Conservation (phyloP, 345 rosid species). For the Populus nigra region DNA sequence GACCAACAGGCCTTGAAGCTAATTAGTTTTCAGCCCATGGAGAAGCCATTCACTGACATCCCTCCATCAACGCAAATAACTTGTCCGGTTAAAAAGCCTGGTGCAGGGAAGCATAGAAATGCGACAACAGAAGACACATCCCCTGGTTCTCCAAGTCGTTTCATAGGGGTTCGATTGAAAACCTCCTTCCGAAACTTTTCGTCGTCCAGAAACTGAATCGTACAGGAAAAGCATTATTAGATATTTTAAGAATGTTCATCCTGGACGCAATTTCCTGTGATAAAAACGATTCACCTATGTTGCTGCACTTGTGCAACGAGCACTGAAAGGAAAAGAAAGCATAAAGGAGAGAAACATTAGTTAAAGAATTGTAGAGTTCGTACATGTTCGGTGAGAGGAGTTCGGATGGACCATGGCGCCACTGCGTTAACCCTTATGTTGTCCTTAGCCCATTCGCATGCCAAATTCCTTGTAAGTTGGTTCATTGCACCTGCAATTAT, state of each 20-base stretch:
- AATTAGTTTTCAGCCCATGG: background rate
- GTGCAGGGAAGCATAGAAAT: background rate
- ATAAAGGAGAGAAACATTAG: background rate
- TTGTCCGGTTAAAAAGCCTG: background rate
- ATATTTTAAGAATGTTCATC: background rate
- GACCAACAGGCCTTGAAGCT: background rate
- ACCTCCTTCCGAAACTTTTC: background rate
- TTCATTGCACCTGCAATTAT: background rate
- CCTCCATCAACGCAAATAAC: background rate
- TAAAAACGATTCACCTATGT: too few species aligned
- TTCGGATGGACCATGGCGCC: background rate
- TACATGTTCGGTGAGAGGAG: background rate
- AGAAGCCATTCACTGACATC: background rate
- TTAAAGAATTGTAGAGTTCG: background rate
- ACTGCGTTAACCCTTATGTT: conserved; percentile 2
- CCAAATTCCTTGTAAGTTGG: conserved; percentile 6
- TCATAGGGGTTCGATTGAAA: background rate
- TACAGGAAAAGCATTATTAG: background rate
- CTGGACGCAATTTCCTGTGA: too few species aligned
- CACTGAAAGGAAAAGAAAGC: background rate
- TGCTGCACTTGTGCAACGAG: too few species aligned
- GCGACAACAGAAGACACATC: background rate
- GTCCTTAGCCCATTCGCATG: background rate
- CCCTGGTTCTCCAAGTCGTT: background rate
- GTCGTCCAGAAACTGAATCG: background rate